Evolutionary conservation across 2,329 filamentous ascomycete species (phyloP), one percentile per base, ranked within the genome.

Genomic region (Cladorrhinum sp.): DNA sequence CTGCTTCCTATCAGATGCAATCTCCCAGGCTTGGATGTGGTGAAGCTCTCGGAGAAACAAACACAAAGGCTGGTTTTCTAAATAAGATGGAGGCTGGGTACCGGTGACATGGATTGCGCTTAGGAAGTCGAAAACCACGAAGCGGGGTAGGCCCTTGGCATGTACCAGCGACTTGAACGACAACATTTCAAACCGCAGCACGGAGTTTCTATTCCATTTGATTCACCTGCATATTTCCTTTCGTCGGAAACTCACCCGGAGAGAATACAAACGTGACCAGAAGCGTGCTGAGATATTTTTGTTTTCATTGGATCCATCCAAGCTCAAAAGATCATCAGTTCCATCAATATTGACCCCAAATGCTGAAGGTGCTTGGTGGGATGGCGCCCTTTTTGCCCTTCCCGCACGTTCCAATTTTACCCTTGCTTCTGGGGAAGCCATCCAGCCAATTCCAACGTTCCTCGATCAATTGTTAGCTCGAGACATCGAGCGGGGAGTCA

Each of bases 391-490:
- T 46, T 18, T 20, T 10, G 4, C 14, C 10, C 42, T 18, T 21
- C 42, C 42, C 42, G 16, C 36, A 42, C 36, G 36, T 42, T n/a
- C n/a, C n/a, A n/a, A n/a, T n/a, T n/a, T n/a, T n/a, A n/a, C 36
- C 36, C 36, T 42, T 42, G 36, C 36, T 58, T 39, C 30, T 30
- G 30, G n/a, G n/a, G n/a, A n/a, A n/a, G n/a, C n/a, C n/a, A n/a
- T n/a, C n/a, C n/a, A 39, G 51, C 51, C 51, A 49, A 55, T 48
- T 28, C 26, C 57, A 56, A 68, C 66, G 65, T 68, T 65, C 55
- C 39, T 65, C 59, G 24, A 59, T 57, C 23, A 28, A 39, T 23
- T 66, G 67, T 68, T 68, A 68, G 65, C 55, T 42, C 51, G 56
- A 50, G 42, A 66, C 65, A 18, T 64, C 16, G 59, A 24, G 52